A percentile compares a stretch with the other conserved stretches of the same genome.
phyloP scores from a whole-genome alignment of 139 green algal species.

The Pleodorina starrii region DNA sequence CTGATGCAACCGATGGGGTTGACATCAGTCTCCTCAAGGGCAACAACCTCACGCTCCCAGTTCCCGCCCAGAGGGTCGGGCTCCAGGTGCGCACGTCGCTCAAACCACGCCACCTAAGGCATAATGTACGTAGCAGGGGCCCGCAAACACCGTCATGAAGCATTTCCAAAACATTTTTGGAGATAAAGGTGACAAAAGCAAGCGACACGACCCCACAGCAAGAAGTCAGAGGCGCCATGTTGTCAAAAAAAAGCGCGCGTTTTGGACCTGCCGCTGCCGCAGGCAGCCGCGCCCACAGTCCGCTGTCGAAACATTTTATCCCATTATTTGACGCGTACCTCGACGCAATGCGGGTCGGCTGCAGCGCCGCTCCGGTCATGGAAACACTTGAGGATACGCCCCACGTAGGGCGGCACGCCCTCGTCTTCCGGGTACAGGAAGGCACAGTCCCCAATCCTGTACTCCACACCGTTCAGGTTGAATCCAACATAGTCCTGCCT shows the following conservation, averaged over 20 bases:
- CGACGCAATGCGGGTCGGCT: constrained; percentile 37
- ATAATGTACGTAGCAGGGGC: not conserved
- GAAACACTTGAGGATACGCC: not conserved
- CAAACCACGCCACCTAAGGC: constrained; percentile 62
- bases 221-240: constrained; percentile 10
- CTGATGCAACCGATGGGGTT: constrained; percentile 70
- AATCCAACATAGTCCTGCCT: constrained; percentile 32
- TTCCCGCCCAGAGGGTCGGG: not conserved
- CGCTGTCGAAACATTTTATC: no score
- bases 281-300: no score
- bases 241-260: not conserved
- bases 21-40: constrained; percentile 57
- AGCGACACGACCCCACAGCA: not conserved
- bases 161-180: no score
- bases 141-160: no score
- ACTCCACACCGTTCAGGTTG: constrained; percentile 32
- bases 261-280: no score
- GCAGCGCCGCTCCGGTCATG: not conserved
- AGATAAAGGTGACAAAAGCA: not conserved
- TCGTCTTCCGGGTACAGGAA: constrained; percentile 41
- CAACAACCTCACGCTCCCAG: constrained; percentile 57
- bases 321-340: constrained; percentile 11
- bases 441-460: constrained; percentile 37
- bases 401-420: constrained; percentile 16
- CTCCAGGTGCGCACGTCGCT: constrained; percentile 42